phyloP scores from a whole-genome alignment of 805 yeast species.

The Alloascoidea africana region DNA sequence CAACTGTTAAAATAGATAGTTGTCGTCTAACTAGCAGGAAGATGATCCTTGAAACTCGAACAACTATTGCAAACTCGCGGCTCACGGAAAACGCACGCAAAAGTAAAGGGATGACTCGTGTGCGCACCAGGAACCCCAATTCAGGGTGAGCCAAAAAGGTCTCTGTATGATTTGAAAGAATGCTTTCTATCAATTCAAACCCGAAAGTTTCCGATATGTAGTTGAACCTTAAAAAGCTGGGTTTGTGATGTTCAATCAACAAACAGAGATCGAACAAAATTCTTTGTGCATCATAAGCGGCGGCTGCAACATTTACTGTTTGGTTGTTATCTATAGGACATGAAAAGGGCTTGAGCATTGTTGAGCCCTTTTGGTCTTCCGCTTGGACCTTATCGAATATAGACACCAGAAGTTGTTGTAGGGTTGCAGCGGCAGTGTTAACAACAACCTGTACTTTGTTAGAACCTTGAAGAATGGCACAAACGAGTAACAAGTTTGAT shows the following conservation, averaged over 20 bases:
- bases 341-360: slow-evolving; percentile 3
- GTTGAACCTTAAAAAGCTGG: slow-evolving; percentile 35
- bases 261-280: slow-evolving; percentile 63
- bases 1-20: slow-evolving; percentile 48
- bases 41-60: slow-evolving; percentile 63
- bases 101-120: slow-evolving; percentile 61
- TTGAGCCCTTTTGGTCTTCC: slow-evolving; percentile 18
- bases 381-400: slow-evolving; percentile 52
- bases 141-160: slow-evolving; percentile 47
- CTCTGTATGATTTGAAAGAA: slow-evolving; percentile 45
- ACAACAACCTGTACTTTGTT: slow-evolving; percentile 64
- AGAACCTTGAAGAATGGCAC: slow-evolving; percentile 54
- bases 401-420: slow-evolving; percentile 69
- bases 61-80: slow-evolving; percentile 50
- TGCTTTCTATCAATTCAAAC: slow-evolving; percentile 71
- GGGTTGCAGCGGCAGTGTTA: slow-evolving; percentile 87
- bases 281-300: slow-evolving; percentile 54
- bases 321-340: slow-evolving; percentile 17
- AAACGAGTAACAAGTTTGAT: slow-evolving; percentile 45
- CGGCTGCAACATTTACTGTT: slow-evolving; percentile 26
- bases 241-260: slow-evolving; percentile 41
- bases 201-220: slow-evolving; percentile 50
- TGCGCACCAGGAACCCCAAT: slow-evolving; percentile 48
- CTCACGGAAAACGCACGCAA: slow-evolving; percentile 46
- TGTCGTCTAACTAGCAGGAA: slow-evolving; percentile 47